Base-by-base conservation (phyloP, 73 alveolate species). In the Urostyla sp. region DNA sequence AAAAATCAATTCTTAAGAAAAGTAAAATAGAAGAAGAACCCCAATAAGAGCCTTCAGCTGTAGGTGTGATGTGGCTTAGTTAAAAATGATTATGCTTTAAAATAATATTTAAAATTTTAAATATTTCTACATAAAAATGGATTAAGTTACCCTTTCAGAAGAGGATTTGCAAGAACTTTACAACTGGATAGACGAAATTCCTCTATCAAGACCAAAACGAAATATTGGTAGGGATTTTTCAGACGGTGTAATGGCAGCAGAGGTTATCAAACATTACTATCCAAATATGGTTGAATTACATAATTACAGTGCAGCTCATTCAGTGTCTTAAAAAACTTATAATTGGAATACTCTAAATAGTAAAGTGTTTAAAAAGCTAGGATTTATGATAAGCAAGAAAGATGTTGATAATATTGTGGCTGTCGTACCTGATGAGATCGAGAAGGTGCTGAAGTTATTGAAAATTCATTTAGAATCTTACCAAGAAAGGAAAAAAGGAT, bases 181-280 rank as follows among this genome's bases (percentile, higher is more conserved):
- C 81, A 94, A 93, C 69, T 97, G 99, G 99, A 93, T 97, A 0
- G 99, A 98, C 72, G 96, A 95, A 58, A 93, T 98, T 13, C 99
- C 99, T 5, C 94, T 98, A 38, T 84, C 98, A 0, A 87, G 99
- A 54, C 98, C 98, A n/a, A 98, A 98, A 82, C 90, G 95, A 63
- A 97, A 95, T 75, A 98, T 96, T 57, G 90, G 98, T 28, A 83
- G 99, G 80, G 99, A 98, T 82, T 98, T 96, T 66, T 94, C 98
- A 30, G 99, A 96, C 73, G 99, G 98, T n/a, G 94, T 80, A 15
- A 34, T 80, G 57, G 75, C 80, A 35, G 94, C 94, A 13, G 94
- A 87, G 49, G 80, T 87, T 18, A 73, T 87, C 30, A 66, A 87
- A n/a, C 87, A 87, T 38, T 87, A 52, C 67, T 18, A 69, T 18